Conservation (phyloP, 345 rosid genomes). For the Raphanus raphanistrum region DNA sequence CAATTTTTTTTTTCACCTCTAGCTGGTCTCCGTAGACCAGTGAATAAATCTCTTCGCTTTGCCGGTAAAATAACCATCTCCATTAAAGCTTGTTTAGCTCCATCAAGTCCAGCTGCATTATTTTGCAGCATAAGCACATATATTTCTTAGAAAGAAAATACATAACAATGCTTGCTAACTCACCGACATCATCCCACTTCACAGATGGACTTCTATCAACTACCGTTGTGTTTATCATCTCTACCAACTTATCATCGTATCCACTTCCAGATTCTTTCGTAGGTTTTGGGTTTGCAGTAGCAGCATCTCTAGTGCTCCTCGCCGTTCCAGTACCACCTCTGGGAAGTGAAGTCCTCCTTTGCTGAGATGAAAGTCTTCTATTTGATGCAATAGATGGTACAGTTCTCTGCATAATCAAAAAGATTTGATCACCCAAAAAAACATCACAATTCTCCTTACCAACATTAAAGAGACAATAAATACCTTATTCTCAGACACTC, state of each 20-base stretch:
- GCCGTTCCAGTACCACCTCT: slow-evolving; percentile 38
- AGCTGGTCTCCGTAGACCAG: slow-evolving; percentile 94
- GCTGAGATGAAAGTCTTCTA: slow-evolving; percentile 41
- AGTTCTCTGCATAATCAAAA: slow-evolving; percentile 53
- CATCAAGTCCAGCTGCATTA: slow-evolving; percentile 83
- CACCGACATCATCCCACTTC: slow-evolving; percentile 98
- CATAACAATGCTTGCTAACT: slow-evolving; percentile 44
- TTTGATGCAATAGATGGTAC: slow-evolving; percentile 47
- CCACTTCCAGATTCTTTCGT: slow-evolving; percentile 56
- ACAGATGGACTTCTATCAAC: slow-evolving; percentile 96
- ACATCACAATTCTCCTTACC: not conserved
- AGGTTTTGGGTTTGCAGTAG: slow-evolving; percentile 46
- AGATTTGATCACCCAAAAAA: not conserved
- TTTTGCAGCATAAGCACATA: too few species aligned
- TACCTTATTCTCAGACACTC: slow-evolving; percentile 69
- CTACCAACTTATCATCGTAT: slow-evolving; percentile 75
- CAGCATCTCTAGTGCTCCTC: slow-evolving; percentile 48
- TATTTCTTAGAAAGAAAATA: not conserved
- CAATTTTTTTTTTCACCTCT: slow-evolving; percentile 53
- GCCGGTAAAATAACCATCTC: slow-evolving; percentile 98
- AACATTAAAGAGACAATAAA: not conserved
- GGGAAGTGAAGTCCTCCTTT: slow-evolving; percentile 44
- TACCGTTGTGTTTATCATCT: slow-evolving; percentile 82
- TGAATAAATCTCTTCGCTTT: slow-evolving; percentile 89
- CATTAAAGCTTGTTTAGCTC: slow-evolving; percentile 90